phyloP scores from a whole-genome alignment of 805 yeast genomes.

The Scheffersomyces lignosus region DNA sequence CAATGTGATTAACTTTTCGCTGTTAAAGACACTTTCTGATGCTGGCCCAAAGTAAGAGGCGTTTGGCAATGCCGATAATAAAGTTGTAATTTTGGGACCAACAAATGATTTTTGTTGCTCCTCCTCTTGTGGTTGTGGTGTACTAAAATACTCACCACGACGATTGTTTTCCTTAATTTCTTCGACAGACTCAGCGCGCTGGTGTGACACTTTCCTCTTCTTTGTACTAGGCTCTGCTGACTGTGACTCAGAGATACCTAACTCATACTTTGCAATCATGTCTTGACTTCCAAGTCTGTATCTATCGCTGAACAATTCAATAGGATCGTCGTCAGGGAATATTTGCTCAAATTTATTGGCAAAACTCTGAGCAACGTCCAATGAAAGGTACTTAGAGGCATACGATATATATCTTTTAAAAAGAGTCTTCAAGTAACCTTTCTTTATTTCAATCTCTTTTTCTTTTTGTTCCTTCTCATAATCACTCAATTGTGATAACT shows the following conservation, averaged over 20 bases:
- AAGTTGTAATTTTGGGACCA: slow-evolving; percentile 12
- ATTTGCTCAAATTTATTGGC: slow-evolving; percentile 64
- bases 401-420: slow-evolving; percentile 56
- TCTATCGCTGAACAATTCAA: slow-evolving; percentile 37
- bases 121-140: slow-evolving; percentile 1
- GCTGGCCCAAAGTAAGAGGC: slow-evolving; percentile 51
- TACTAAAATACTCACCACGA: neutral
- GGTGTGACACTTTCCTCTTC: slow-evolving; percentile 1
- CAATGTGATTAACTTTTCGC: slow-evolving; percentile 50
- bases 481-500: slow-evolving; percentile 36
- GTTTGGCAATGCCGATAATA: slow-evolving; percentile 49
- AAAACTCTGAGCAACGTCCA: slow-evolving; percentile 63
- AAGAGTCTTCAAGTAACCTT: slow-evolving; percentile 28
- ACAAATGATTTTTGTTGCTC: slow-evolving; percentile 8
- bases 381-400: slow-evolving; percentile 70
- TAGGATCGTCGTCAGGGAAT: slow-evolving; percentile 61
- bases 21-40: slow-evolving; percentile 53
- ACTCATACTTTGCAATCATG: slow-evolving; percentile 38
- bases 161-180: slow-evolving; percentile 2
- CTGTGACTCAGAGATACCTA: slow-evolving; percentile 16
- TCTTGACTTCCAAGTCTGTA: slow-evolving; percentile 37
- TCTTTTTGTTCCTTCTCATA: slow-evolving; percentile 41
- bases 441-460: slow-evolving; percentile 21
- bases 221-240: slow-evolving; percentile 11
- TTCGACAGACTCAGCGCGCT: slow-evolving; percentile 1